Base-by-base conservation (phyloP, 2,329 filamentous ascomycete species). In the Cercospora sp. region DNA sequence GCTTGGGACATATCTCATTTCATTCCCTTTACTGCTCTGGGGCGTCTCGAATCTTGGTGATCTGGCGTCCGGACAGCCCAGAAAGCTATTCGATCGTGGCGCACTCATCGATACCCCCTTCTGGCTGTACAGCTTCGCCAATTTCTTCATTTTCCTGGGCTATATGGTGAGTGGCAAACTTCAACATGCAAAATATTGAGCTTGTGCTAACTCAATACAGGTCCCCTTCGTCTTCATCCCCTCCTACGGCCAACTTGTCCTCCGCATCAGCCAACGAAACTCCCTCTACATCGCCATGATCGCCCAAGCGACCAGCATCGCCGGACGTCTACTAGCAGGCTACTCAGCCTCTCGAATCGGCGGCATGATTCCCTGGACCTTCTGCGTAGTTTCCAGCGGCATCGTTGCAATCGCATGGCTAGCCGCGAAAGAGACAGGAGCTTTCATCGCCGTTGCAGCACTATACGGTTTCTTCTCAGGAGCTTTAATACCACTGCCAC, bases 341-440 rank as follows among this genome's bases (percentile, higher is more conserved):
- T 82, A 82, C 69, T 72, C 88, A 2, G 87, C 87, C 0, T 75
- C 81, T 73, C 42, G 77, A 71, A 63, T 80, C 83, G 31, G 87
- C 84, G 10, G 82, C 82, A 7, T 88, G 69, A 88, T 89, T 70
- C 82, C 83, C 0, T 82, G 87, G 65, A 83, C 87, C 36, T 81
- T 85, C 0, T 82, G 83, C 53, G 81, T 80, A 1, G 74, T 83
- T 3, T 68, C 80, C 13, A 80, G 85, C 3, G 82, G 82, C 1
- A 74, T 84, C 9, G 75, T 86, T 40, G 77, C 87, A 23, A 87
- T 84, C 71, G 82, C 82, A 51, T 90, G 89, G 88, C 82, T 83
- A 3, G 83, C 81, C 1, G 85, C 89, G 2, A 68, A 74, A 10
- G 78, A 70, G 8, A 66, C 74, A 3, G 72, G 73, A 20, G 76